Base-by-base conservation (phyloP, 495 filamentous ascomycete genomes). In the Symbiotaphrina buchneri region DNA sequence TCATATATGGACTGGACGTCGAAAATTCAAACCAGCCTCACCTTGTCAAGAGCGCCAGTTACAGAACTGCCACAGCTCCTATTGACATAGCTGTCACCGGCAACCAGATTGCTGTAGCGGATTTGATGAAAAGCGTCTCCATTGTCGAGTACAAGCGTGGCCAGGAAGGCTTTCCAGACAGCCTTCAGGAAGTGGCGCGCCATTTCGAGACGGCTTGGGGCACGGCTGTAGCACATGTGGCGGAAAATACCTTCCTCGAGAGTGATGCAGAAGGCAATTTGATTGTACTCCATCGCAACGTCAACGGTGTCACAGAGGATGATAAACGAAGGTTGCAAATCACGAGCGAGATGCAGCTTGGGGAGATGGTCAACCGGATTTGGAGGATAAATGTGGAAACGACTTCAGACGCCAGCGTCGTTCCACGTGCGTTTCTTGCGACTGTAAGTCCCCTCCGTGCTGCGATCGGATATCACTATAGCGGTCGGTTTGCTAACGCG, bases 311-410 rank as follows among this genome's bases (percentile, higher is more conserved):
- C 1, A 80, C 71, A 3, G 59, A 57, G 1, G 73, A 85, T 15
- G 82, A 94, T 37, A 58, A 58, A 34, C 61, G 61, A 17, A 57
- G 69, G n/a, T 47, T 95, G 38, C 56, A 75, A 21, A 54, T 82
- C 0, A 81, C 67, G 2, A 69, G 71, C 25, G 84, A 94, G 52
- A 67, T 94, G 15, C 66, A 69, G 21, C 47, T 99, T 15, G 83
- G 87, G 1, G 85, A 95, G 46, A 75, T 82, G 71, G 81, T 94
- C 23, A 95, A 95, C 39, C 62, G 68, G 17, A 92, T 97, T 21
- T 52, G 68, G 15, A 54, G 57, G 5, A 57, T 71, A 14, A 49
- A 64, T 37, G 68, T 83, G 14, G 58, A 65, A 20, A 56, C 63
- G 3, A 56, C 58, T 8, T 47, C 56, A 6, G 65, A 54, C 39